phyloP scores from a whole-genome alignment of 441 rosid genomes.

The Hura crepitans region DNA sequence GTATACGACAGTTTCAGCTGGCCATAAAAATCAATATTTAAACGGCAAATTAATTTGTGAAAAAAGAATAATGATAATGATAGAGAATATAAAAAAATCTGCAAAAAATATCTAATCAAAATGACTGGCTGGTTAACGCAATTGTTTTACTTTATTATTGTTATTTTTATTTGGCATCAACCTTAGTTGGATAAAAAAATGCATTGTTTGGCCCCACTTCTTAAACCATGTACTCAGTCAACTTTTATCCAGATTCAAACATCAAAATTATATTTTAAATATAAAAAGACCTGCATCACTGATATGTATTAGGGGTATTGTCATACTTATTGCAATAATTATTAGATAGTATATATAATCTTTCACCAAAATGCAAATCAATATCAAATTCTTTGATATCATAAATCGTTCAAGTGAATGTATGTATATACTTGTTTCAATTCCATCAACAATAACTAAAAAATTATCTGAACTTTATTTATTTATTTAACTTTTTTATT shows the following conservation, averaged over 20 bases:
- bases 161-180: background rate
- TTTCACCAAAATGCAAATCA: no score
- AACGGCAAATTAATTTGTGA: background rate
- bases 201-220: background rate
- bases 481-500: no score
- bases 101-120: background rate
- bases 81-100: background rate
- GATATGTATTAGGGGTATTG: background rate
- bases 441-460: background rate
- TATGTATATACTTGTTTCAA: background rate
- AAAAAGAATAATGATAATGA: background rate
- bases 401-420: background rate
- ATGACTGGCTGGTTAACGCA: background rate
- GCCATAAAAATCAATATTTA: constrained; percentile 15
- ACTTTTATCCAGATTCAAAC: background rate
- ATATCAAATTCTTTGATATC: no score
- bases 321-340: background rate
- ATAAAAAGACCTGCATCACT: background rate
- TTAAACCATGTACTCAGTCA: background rate
- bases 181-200: background rate
- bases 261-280: background rate
- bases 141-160: background rate
- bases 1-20: constrained; percentile 98
- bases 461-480: background rate
- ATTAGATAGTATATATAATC: background rate